phyloP scores from a whole-genome alignment of 2,329 filamentous ascomycete species.

The Exophiala viscosa region DNA sequence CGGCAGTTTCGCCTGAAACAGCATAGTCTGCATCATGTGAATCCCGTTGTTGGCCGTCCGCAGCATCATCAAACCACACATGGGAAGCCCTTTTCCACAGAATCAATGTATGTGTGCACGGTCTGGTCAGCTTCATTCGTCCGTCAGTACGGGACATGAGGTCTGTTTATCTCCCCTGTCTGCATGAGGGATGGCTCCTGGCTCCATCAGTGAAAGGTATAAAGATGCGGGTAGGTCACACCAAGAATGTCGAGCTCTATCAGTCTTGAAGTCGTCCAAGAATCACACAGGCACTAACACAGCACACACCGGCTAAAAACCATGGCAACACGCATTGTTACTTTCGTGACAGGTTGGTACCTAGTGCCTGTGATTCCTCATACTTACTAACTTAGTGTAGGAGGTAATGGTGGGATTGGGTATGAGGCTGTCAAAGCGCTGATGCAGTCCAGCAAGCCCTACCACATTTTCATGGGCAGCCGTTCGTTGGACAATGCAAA shows the following conservation, averaged over 20 bases:
- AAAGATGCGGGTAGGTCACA: background rate
- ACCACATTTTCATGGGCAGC: constrained; percentile 27
- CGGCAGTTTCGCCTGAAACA: too few species aligned
- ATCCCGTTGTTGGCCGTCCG: too few species aligned
- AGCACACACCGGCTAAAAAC: background rate
- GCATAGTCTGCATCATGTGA: too few species aligned
- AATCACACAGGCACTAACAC: background rate
- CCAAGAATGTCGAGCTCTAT: background rate
- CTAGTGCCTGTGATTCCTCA: background rate
- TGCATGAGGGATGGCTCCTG: background rate
- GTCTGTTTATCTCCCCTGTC: background rate
- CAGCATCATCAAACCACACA: too few species aligned
- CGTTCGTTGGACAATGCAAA: constrained; percentile 17
- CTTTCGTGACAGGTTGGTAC: background rate
- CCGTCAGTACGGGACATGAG: too few species aligned
- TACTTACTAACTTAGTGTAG: constrained; percentile 8
- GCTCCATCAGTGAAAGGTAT: background rate
- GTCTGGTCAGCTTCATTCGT: too few species aligned
- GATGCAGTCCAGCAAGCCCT: constrained; percentile 19
- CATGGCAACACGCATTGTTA: background rate
- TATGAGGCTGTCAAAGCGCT: constrained; percentile 28
- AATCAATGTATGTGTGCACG: too few species aligned
- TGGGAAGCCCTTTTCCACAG: too few species aligned
- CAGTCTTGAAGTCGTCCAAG: background rate
- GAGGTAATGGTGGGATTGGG: constrained; percentile 32